Percentiles rank a stretch among this genome's conserved stretches.
Evolutionary conservation across 169 alveolate species (phyloP).

Genomic region (Eimeria necatrix): DNA sequence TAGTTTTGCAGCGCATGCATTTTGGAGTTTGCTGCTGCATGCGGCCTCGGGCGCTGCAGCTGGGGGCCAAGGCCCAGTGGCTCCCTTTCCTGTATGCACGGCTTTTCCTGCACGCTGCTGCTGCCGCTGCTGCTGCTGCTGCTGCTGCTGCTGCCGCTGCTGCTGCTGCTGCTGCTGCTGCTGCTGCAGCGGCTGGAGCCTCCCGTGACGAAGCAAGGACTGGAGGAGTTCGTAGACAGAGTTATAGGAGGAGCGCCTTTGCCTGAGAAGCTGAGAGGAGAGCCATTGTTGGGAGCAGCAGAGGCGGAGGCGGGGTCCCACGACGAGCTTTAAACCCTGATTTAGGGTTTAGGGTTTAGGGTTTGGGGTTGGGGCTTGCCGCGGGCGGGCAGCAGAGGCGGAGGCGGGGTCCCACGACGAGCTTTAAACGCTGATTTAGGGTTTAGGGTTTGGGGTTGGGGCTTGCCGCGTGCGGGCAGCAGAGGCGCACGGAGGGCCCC

Average conservation of each 20-base stretch:
- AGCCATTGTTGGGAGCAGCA: not conserved
- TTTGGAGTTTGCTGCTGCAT: not conserved
- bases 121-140: not conserved
- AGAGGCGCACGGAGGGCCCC: too few relatives aligned
- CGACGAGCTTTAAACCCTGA: too few relatives aligned
- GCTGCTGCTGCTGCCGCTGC: slow-evolving; percentile 35
- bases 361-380: not conserved
- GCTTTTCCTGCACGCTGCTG: not conserved
- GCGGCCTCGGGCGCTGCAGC: not conserved
- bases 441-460: not conserved
- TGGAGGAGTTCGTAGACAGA: not conserved
- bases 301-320: too few relatives aligned
- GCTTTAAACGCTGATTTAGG: not conserved
- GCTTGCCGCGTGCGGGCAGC: slow-evolving; percentile 28
- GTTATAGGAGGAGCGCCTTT: not conserved
- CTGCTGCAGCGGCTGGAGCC: not conserved
- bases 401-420: not conserved
- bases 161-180: not conserved
- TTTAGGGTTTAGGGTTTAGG: too few relatives aligned
- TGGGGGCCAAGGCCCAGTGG: not conserved
- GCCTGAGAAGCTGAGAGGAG: not conserved
- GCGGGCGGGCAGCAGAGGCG: slow-evolving; percentile 3
- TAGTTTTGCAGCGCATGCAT: not conserved
- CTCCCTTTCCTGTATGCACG: not conserved
- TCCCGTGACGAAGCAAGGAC: not conserved